Evolutionary conservation across 352 stramenopile genomes (phyloP).

Genomic region (Thalassiosira exigua): DNA sequence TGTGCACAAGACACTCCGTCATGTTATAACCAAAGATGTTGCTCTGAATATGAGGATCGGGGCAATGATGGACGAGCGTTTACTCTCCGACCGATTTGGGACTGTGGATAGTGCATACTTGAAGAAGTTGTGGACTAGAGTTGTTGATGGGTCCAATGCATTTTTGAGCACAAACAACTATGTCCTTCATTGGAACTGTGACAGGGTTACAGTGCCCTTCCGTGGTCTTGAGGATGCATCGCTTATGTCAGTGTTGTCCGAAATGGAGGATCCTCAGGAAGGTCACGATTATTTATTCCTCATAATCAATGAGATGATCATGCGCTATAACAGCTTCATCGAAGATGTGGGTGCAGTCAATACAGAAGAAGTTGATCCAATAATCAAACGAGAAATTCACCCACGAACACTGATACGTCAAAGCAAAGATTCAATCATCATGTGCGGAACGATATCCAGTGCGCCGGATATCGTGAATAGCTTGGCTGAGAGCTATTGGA

Average conservation of each 20-base stretch:
- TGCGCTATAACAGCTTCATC: constrained; percentile 43
- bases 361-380: not conserved
- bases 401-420: constrained; percentile 32
- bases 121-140: constrained; percentile 24
- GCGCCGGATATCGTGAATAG: constrained; percentile 7
- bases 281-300: constrained; percentile 49
- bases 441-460: not conserved
- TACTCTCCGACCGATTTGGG: constrained; percentile 35
- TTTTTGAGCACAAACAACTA: constrained; percentile 28
- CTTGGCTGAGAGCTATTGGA: constrained; percentile 44
- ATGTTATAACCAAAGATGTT: constrained; percentile 33
- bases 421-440: constrained; percentile 14
- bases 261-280: constrained; percentile 26
- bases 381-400: constrained; percentile 32
- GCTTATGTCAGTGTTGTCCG: constrained; percentile 44
- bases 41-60: constrained; percentile 25
- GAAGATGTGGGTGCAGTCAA: not conserved
- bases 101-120: constrained; percentile 19
- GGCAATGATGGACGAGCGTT: constrained; percentile 34
- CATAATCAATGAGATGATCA: constrained; percentile 42
- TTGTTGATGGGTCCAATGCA: constrained; percentile 35
- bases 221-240: constrained; percentile 13
- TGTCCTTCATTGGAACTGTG: constrained; percentile 29
- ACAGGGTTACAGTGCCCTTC: constrained; percentile 44
- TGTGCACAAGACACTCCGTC: constrained; percentile 43